Evolutionary conservation across 2,329 filamentous ascomycete genomes (phyloP).

Genomic region (Aureobasidium pullulans): DNA sequence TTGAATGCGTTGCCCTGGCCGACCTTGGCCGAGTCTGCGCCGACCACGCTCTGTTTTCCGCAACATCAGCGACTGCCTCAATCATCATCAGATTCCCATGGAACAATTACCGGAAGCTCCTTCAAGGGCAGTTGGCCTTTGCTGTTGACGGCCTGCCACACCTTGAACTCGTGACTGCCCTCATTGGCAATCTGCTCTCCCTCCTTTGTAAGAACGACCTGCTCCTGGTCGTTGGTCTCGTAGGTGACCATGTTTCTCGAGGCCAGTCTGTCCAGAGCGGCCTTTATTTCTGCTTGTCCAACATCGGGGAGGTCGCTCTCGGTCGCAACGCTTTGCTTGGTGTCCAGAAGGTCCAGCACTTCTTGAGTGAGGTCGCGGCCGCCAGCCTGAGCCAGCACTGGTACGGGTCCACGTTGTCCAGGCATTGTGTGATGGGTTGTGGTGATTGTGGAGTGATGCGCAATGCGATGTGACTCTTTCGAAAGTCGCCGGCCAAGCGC

Average conservation of each 20-base stretch:
- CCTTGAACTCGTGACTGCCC: constrained; percentile 45
- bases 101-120: constrained; percentile 35
- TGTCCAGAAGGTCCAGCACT: constrained; percentile 63
- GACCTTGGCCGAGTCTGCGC: constrained; percentile 69
- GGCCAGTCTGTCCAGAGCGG: constrained; percentile 75
- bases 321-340: constrained; percentile 28
- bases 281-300: constrained; percentile 57
- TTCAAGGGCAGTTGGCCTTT: constrained; percentile 39
- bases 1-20: constrained; percentile 95
- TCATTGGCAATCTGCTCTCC: constrained; percentile 63
- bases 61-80: not conserved
- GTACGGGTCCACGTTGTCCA: constrained; percentile 41
- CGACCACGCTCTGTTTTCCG: constrained; percentile 49
- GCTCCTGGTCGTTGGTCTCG: constrained; percentile 72
- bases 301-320: constrained; percentile 26
- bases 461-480: constrained; percentile 5
- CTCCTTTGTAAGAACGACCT: constrained; percentile 68
- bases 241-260: constrained; percentile 84
- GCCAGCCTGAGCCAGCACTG: constrained; percentile 33
- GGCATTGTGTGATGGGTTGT: constrained; percentile 28
- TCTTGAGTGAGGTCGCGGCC: constrained; percentile 60
- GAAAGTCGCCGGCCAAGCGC: not conserved
- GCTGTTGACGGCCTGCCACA: constrained; percentile 42
- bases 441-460: not conserved
- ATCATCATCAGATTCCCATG: not conserved